Percentiles rank a stretch among this genome's conserved stretches.
These are phyloP conservation scores for Vitis amurensis DNA, from an alignment of 164 flowering plant genomes.

Conservation along the genomic window DNA sequence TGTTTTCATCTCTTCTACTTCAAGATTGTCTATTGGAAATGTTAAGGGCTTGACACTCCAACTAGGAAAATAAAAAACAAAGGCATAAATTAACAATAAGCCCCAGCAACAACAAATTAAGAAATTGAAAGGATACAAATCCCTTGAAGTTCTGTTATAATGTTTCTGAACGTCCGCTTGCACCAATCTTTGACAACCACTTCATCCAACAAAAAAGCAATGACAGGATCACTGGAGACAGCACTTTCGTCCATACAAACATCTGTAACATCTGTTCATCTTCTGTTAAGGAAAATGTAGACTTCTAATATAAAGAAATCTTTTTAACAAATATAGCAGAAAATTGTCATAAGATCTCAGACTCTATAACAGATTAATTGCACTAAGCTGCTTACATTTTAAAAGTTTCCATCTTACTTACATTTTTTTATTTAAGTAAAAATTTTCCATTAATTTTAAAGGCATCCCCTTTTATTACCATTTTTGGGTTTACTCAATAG, in stretches of 20 bases:
- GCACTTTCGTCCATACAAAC: constrained; percentile 99
- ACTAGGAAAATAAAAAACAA: neutral
- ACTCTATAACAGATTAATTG: neutral
- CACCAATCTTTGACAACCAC: constrained; percentile 98
- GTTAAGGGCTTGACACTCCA: constrained; percentile 30
- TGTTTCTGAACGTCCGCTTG: constrained; percentile 58
- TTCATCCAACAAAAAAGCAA: constrained; percentile 94
- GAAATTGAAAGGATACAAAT: constrained; percentile 71
- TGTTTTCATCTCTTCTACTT: constrained; percentile 49
- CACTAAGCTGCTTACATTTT: no score
- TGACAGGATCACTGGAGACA: constrained; percentile 94
- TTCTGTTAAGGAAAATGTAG: constrained; percentile 44
- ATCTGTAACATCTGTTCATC: constrained; percentile 81
- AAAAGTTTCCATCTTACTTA: neutral
- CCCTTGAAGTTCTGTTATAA: constrained; percentile 49
- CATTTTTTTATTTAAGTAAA: neutral
- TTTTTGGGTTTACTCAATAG: neutral
- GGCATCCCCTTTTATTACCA: neutral
- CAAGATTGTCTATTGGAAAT: constrained; percentile 52
- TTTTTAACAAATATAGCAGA: neutral
- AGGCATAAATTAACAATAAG: constrained; percentile 4
- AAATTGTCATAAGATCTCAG: neutral
- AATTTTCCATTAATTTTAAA: neutral
- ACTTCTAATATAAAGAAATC: neutral
- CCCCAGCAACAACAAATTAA: neutral